Evolutionary conservation across 1,284 basidiomycete species (phyloP), one percentile per base, ranked within the genome.

Genomic region (Malassezia psittaci): DNA sequence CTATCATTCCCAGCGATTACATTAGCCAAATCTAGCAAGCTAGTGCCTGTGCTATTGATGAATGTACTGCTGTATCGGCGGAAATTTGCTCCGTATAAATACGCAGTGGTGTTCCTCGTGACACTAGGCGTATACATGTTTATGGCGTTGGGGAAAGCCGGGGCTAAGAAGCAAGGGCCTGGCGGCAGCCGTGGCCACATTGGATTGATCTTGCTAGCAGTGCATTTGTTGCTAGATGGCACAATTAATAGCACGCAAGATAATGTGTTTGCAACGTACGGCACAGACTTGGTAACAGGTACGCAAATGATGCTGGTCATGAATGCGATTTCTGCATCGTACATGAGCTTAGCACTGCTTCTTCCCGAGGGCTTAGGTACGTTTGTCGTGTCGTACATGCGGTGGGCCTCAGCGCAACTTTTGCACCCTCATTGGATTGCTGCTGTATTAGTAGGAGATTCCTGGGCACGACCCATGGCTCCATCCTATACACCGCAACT

Each of bases 271-370:
- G 79, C 82, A 37, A 83, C 84, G 77, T 73, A 64, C 40, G 64
- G 64, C 10, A 80, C 81, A 38, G 47, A 62, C 43, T 58, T 60
- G 19, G 83, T 91, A 18, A 83, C 85, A 0, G 94, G 94, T 4
- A 90, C 94, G 74, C 93, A 99, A 75, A 96, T 99, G 90, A 98
- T 99, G 94, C 85, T 98, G 74, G 93, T 85, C 83, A 96, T 96
- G 76, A 93, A 93, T 75, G 69, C 85, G 32, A 85, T 90, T 76
- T 69, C 68, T 1, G 56, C 61, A 7, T 15, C 64, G n/a, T 62
- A 72, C 37, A 63, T 70, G 60, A 46, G 36, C 2, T 29, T 54
- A 10, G 58, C 65, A 10, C 63, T 72, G 24, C 60, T 85, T 83
- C n/a, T 83, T 83, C 59, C 79, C 84, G 57, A 85, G 73, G 77